A percentile compares a stretch with the other conserved stretches of the same genome.
Evolutionary conservation across 2,329 filamentous ascomycete genomes (phyloP).

Genomic region (Cladosporium velox): DNA sequence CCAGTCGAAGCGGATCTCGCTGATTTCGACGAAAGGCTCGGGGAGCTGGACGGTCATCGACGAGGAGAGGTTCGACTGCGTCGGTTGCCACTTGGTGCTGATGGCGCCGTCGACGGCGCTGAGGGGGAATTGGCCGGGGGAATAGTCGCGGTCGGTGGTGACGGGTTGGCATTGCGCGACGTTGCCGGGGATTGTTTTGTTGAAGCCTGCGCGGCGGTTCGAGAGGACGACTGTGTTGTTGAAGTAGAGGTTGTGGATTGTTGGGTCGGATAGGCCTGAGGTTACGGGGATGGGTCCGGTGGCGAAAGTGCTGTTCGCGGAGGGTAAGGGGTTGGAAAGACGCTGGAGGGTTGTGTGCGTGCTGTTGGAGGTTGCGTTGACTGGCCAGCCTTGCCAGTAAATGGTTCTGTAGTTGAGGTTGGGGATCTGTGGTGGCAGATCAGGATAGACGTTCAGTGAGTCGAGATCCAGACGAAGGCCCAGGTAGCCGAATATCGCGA

Average conservation of each 20-base stretch:
- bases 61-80: constrained; percentile 50
- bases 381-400: constrained; percentile 66
- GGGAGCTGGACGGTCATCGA: constrained; percentile 59
- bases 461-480: constrained; percentile 63
- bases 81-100: constrained; percentile 68
- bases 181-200: constrained; percentile 59
- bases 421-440: constrained; percentile 65
- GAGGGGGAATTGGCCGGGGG: constrained; percentile 69
- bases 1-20: constrained; percentile 62
- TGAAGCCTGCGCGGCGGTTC: constrained; percentile 60
- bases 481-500: constrained; percentile 67
- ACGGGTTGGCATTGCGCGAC: constrained; percentile 63
- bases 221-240: constrained; percentile 56
- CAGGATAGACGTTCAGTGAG: constrained; percentile 63
- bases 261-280: constrained; percentile 48
- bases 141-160: constrained; percentile 49
- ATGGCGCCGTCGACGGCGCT: constrained; percentile 66
- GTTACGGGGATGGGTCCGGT: constrained; percentile 60
- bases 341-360: constrained; percentile 66
- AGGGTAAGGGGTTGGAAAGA: constrained; percentile 49
- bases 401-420: constrained; percentile 63
- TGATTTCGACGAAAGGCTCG: constrained; percentile 44
- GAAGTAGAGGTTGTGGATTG: constrained; percentile 42
- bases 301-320: constrained; percentile 57
- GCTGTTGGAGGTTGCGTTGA: constrained; percentile 61